Conservation (phyloP, 2,329 filamentous ascomycete genomes). For the Xylariaceae sp. region DNA sequence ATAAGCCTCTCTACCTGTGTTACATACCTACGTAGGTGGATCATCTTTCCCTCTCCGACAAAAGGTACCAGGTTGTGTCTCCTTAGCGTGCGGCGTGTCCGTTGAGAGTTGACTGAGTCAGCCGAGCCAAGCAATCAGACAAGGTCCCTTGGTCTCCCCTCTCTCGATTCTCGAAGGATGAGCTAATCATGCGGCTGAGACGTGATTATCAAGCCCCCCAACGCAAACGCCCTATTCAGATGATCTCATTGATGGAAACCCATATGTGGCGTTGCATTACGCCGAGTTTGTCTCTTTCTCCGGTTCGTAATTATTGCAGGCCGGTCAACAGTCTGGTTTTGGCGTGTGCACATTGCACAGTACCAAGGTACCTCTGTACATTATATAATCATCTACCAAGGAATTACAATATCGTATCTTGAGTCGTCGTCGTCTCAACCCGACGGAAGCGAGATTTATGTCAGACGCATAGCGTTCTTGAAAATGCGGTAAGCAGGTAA, state of each 20-base stretch:
- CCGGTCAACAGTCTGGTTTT: too few species aligned
- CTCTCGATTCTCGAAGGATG: constrained; percentile 12
- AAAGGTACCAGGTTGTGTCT: background rate
- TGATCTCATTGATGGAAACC: constrained; percentile 4
- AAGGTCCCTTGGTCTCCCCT: background rate
- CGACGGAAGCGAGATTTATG: background rate
- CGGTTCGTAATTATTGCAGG: too few species aligned
- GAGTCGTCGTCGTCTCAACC: constrained; percentile 1
- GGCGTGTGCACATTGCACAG: too few species aligned
- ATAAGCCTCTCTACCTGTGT: background rate
- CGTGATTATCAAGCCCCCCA: constrained; percentile 5
- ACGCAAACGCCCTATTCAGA: background rate
- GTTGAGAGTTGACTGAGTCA: constrained; percentile 1
- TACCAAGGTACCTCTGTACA: too few species aligned
- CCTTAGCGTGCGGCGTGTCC: constrained; percentile 8
- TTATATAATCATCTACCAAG: too few species aligned
- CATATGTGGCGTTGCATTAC: constrained; percentile 16
- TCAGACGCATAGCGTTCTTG: background rate
- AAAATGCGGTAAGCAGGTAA: constrained; percentile 11
- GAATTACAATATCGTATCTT: background rate
- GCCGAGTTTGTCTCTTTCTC: too few species aligned
- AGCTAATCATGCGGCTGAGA: constrained; percentile 27
- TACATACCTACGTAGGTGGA: background rate
- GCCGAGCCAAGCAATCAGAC: constrained; percentile 1
- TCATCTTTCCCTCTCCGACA: too few species aligned